Conservation (phyloP, 257 asterid genomes). For the Nemophila menziesii region DNA sequence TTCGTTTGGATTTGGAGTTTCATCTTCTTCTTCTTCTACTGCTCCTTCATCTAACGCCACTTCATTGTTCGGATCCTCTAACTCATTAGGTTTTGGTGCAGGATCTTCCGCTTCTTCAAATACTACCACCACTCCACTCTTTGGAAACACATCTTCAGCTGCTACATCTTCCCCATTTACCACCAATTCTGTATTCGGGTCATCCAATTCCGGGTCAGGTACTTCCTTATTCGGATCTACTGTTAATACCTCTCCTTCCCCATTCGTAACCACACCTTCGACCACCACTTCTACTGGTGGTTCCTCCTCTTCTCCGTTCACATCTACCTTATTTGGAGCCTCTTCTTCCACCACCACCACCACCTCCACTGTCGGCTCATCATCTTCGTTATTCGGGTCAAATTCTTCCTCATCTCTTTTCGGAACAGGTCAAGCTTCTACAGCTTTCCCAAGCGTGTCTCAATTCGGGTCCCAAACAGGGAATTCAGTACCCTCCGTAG, state of each 20-base stretch:
- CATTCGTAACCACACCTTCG: too few species aligned
- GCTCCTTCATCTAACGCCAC: too few species aligned
- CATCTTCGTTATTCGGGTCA: too few species aligned
- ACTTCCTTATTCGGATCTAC: conserved; percentile 19
- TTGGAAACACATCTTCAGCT: too few species aligned
- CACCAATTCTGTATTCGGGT: conserved; percentile 4
- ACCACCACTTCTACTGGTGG: conserved; percentile 14
- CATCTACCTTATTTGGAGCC: conserved; percentile 18
- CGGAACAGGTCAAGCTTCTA: conserved; percentile 1
- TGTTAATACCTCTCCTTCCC: too few species aligned
- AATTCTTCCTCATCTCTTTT: not conserved
- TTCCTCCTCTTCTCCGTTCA: conserved; percentile 11
- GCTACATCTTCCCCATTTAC: conserved; percentile 11
- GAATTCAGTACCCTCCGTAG: not conserved
- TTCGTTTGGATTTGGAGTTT: conserved; percentile 30
- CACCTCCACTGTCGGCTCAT: too few species aligned
- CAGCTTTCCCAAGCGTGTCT: not conserved
- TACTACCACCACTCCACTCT: too few species aligned
- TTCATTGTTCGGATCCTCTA: conserved; percentile 23
- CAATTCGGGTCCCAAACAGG: not conserved
- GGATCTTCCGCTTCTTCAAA: too few species aligned
- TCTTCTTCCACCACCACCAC: conserved; percentile 14
- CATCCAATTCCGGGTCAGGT: conserved; percentile 9
- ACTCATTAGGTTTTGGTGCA: too few species aligned
- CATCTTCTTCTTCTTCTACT: conserved; percentile 1